Conservation (phyloP, 768 basidiomycete species). For the Panus rudis region DNA sequence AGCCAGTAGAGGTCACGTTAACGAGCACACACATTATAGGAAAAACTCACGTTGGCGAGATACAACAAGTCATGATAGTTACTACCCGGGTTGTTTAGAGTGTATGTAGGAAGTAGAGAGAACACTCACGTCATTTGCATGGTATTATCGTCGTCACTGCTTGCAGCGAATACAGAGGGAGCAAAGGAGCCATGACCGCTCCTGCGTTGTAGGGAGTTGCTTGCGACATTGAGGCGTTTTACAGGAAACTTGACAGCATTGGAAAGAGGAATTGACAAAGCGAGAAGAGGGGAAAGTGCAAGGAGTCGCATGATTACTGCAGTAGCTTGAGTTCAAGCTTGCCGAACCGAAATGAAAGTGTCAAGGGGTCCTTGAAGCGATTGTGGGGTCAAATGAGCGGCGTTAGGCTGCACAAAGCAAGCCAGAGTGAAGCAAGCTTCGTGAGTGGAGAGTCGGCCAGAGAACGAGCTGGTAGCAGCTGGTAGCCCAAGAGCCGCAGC, state of each 20-base stretch:
- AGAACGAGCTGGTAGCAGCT: too few relatives aligned
- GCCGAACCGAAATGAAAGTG: too few relatives aligned
- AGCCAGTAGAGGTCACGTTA: constrained; percentile 1
- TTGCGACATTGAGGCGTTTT: constrained; percentile 15
- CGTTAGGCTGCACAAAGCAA: too few relatives aligned
- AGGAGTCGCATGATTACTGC: too few relatives aligned
- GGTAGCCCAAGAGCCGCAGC: too few relatives aligned
- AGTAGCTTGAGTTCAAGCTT: too few relatives aligned
- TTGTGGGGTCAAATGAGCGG: too few relatives aligned
- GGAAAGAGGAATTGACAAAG: constrained; percentile 30
- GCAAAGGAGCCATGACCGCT: constrained; percentile 21
- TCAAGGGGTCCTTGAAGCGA: too few relatives aligned
- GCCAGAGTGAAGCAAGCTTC: too few relatives aligned
- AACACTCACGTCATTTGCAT: constrained; percentile 27
- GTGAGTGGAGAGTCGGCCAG: too few relatives aligned
- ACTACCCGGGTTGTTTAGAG: constrained; percentile 29
- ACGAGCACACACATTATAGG: too few relatives aligned
- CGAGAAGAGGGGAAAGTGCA: constrained; percentile 30
- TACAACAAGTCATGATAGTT: constrained; percentile 75
- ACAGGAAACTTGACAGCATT: constrained; percentile 43
- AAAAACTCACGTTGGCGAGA: constrained; percentile 57
- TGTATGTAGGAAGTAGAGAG: background rate
- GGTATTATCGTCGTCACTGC: constrained; percentile 21
- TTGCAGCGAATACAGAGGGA: constrained; percentile 23
- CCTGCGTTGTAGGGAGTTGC: constrained; percentile 27